Evolutionary conservation across 73 alveolate species (phyloP), one percentile per base, ranked within the genome.

Genomic region (Paramecium tetraurelia): DNA sequence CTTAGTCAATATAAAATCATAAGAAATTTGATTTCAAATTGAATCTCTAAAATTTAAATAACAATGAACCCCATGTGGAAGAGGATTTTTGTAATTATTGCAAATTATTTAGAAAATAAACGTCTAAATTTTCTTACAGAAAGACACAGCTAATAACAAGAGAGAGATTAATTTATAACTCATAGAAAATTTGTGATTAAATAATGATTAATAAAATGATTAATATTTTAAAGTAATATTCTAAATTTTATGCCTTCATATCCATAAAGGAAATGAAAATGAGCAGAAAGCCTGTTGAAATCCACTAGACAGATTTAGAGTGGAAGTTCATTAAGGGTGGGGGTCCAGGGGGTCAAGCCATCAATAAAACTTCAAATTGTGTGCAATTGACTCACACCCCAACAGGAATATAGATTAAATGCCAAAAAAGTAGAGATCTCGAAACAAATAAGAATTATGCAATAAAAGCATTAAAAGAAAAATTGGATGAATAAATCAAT

Each of bases 131-230:
- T 80, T 46, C 72, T 80, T 31, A 80, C 76, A 44, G 90, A 80
- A 80, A 80, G 90, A 38, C 59, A 72, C 38, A 40, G 86, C 8
- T 72, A 72, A 72, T 16, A 44, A 48, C 46, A 80, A n/a, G 72
- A 80, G 7, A 46, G 57, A 80, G 72, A 46, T 16, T 22, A 44
- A 27, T 80, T 80, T 46, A 80, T 16, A n/a, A 31, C 90, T 46
- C 90, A 80, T 80, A 80, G 90, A 80, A 80, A 80, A 80, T 44
- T 80, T 80, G 90, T 80, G 75, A 31, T 80, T 31, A 80, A 80
- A 41, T 53, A 53, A 53, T 80, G 90, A 80, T 75, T 75, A 63
- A 9, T 63, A 63, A 31, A 72, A 40, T 36, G 59, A 29, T 72
- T 53, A 53, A 53, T 53, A 53, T 53, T 53, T 16, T 53, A 31